These are phyloP conservation scores for Coriolopsis trogii DNA, from an alignment of 1,284 basidiomycete genomes.

Conservation along the genomic window DNA sequence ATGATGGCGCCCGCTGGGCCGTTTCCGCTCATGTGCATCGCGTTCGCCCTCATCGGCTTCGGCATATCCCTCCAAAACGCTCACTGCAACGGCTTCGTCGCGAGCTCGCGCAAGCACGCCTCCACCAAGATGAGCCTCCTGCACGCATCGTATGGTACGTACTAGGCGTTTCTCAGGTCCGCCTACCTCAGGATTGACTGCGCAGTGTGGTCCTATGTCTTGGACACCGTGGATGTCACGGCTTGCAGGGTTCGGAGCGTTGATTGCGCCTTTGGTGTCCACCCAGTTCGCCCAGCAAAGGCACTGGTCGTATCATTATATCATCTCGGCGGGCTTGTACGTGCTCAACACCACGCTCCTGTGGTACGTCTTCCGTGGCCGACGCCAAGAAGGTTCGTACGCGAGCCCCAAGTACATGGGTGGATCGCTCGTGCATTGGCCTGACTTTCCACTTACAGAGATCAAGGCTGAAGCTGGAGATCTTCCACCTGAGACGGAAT, in stretches of 20 bases:
- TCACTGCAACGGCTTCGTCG: constrained; percentile 56
- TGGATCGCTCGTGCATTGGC: no score
- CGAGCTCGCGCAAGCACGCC: constrained; percentile 45
- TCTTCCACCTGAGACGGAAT: constrained; percentile 37
- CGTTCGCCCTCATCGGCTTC: constrained; percentile 63
- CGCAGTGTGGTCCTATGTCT: no score
- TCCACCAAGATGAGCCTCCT: constrained; percentile 61
- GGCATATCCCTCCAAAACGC: constrained; percentile 61
- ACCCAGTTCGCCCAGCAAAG: constrained; percentile 59
- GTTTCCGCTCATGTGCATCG: constrained; percentile 65
- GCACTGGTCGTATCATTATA: constrained; percentile 66
- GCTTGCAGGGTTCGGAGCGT: constrained; percentile 56
- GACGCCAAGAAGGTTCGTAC: constrained; percentile 49
- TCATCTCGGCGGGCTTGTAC: constrained; percentile 57
- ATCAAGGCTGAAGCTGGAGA: constrained; percentile 42
- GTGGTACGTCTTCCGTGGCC: constrained; percentile 54
- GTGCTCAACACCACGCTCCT: constrained; percentile 48
- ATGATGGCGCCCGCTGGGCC: constrained; percentile 63
- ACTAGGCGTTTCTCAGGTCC: no score
- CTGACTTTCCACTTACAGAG: neutral
- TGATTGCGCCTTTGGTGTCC: constrained; percentile 58
- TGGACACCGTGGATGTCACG: no score
- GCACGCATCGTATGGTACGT: constrained; percentile 47
- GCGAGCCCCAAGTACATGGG: neutral
- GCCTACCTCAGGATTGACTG: no score